A percentile compares a stretch with the other conserved stretches of the same genome.
Conservation (phyloP, 2,329 filamentous ascomycete genomes). For the Lanzia echinophila region DNA sequence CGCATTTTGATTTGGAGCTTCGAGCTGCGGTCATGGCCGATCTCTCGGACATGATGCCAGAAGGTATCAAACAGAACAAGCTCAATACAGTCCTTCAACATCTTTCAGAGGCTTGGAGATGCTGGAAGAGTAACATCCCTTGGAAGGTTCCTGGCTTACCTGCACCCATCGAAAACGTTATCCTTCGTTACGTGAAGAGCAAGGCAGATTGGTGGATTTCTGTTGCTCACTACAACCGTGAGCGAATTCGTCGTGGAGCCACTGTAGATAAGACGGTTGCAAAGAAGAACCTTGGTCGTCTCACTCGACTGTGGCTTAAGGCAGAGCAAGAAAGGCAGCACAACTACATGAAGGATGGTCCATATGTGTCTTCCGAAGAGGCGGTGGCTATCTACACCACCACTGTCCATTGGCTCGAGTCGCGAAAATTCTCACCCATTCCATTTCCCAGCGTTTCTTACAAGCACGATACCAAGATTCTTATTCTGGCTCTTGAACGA, state of each 20-base stretch:
- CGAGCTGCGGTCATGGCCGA: conserved; percentile 98
- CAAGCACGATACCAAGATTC: conserved; percentile 98
- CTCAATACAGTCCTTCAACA: conserved; percentile 97
- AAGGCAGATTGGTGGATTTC: conserved; percentile 99
- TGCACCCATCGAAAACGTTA: conserved; percentile 97
- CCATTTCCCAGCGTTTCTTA: conserved; percentile 98
- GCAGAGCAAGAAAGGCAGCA: conserved; percentile 97
- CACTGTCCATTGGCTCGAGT: conserved; percentile 97
- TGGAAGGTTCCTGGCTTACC: conserved; percentile 98
- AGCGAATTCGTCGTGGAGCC: conserved; percentile 90
- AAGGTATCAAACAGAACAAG: conserved; percentile 99
- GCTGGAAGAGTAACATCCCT: conserved; percentile 99
- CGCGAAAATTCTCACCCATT: conserved; percentile 95
- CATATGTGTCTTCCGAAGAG: conserved; percentile 96
- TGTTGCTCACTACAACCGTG: conserved; percentile 96
- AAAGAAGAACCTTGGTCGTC: conserved; percentile 94
- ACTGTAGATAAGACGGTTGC: conserved; percentile 99
- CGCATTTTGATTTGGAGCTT: conserved; percentile 94
- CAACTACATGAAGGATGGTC: conserved; percentile 99
- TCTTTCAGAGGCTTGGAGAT: conserved; percentile 95
- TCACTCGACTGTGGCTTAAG: conserved; percentile 95
- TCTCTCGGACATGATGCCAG: conserved; percentile 99
- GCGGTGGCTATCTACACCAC: conserved; percentile 98
- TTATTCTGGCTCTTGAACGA: conserved; percentile 90
- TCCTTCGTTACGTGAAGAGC: conserved; percentile 95